Base-by-base conservation (phyloP, 208 protist genomes). In the Trypanosoma cruzi region DNA sequence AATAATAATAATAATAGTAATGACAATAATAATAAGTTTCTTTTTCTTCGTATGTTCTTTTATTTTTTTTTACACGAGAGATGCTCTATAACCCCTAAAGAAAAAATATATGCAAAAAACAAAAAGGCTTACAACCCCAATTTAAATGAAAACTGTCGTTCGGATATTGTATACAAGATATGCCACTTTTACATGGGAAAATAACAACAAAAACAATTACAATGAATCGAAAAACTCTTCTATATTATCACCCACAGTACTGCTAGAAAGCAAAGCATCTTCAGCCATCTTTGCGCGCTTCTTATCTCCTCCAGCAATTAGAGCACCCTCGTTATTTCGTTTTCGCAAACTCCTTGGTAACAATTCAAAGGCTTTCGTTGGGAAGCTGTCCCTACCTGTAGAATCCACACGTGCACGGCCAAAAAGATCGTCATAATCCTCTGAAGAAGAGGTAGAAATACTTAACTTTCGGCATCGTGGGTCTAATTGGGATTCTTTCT, bases 181-280 rank as follows among this genome's bases (percentile, higher is more conserved):
- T 2, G 4, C 3, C 32, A 40, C 20, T 59, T 2, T 7, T 24
- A 59, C 32, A 4, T 16, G 36, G 31, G 42, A 71, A 53, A 57
- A 62, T 14, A 59, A 61, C 20, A 57, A 67, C 26, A 55, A 61
- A 26, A 69, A 36, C 40, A 24, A n/a, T n/a, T 73, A 66, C 20
- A 92, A 57, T 8, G 75, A 81, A 49, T 86, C 76, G 54, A 92
- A 74, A 80, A 89, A 89, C 18, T 81, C 73, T 28, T 92, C 82
- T 7, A 87, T 0, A 52, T 82, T 71, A 20, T 85, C 71, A n/a
- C 71, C 72, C 0, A 73, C 55, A 58, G 67, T 74, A 59, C 71
- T 57, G 1, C 63, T 72, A 3, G 58, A 66, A 31, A 92, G 77
- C 18, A 92, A 56, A 40, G 77, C 60, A 36, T 80, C 79, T 50